Base-by-base conservation (phyloP, 2,329 filamentous ascomycete species). In the Sporothrix brunneoviolacea region DNA sequence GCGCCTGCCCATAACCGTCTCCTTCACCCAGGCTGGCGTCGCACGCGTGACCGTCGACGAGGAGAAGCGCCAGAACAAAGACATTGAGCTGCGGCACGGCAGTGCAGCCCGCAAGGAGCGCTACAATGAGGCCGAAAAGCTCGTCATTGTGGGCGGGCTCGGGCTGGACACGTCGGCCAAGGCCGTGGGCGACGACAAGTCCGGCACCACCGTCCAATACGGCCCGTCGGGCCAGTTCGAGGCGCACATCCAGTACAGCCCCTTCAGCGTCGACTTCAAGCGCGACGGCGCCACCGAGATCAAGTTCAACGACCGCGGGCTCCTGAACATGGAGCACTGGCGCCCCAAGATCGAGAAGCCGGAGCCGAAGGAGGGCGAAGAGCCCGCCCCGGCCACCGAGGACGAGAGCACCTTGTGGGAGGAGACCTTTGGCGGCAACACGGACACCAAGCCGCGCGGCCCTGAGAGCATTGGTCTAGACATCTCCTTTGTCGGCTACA, bases 371-470 rank as follows among this genome's bases (percentile, higher is more conserved):
- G 80, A 82, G 51, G 76, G 71, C 19, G 59, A 60, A 51, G 65
- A 68, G 50, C 67, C 71, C 22, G 65, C 69, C 12, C 65, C 67
- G 45, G 57, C 58, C 33, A 75, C 73, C 13, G 80, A 86, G 56
- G 87, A 93, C 57, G 87, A 96, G 64, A 86, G 84, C 68, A 96
- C 91, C 4, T 96, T 90, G 89, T 98, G 93, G 93, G 93, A 98
- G 7, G 93, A 98, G 71, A 81, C 79, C 0, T 98, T 98, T 66
- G 91, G 91, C 57, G 91, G 91, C 54, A 95, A 93, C 65, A 97
- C 91, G 0, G 93, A 98, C 67, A 81, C 84, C 5, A 98, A 98
- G 69, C 91, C 93, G n/a, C 83, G 83, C 61, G 93, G 93, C 1
- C 93, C 93, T 0, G 93, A 98, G 68, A 93, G 91, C 64, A 76